phyloP scores from a whole-genome alignment of 192 early-diverging fungal species.

The Umbelopsis ramanniana region DNA sequence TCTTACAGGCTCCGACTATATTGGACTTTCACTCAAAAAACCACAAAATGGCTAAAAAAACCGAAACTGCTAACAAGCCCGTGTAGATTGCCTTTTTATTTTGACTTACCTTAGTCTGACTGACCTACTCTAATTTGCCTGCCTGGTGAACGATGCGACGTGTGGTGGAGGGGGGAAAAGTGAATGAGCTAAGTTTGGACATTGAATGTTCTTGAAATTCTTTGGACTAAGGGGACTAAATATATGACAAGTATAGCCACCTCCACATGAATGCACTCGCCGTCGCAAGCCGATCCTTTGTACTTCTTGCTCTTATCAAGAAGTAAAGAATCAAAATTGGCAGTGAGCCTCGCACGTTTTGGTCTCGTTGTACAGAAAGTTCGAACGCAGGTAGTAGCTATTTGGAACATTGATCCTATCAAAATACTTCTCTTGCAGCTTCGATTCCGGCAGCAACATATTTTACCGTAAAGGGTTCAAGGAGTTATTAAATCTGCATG shows the following conservation, averaged over 20 bases:
- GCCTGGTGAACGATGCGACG: no score
- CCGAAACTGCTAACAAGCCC: background rate
- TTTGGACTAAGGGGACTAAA: background rate
- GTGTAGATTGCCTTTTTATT: background rate
- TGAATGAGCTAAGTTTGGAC: background rate
- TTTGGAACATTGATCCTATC: background rate
- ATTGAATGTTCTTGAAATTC: slow-evolving; percentile 20
- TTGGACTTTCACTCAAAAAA: background rate
- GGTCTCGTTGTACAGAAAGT: slow-evolving; percentile 13
- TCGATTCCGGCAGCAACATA: no score
- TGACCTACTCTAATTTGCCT: no score
- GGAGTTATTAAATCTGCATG: no score
- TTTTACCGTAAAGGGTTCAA: no score
- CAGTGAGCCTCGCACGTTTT: slow-evolving; percentile 8
- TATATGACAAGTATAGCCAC: slow-evolving; percentile 4
- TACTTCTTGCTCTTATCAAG: background rate
- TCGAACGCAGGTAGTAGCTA: background rate
- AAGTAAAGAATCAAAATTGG: background rate
- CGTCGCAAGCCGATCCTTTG: background rate
- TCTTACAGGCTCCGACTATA: slow-evolving; percentile 8
- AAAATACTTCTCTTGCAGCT: background rate
- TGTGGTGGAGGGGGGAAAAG: no score
- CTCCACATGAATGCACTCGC: background rate
- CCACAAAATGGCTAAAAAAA: background rate
- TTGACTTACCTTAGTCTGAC: no score